These are phyloP conservation scores for Xanthoceras sorbifolium DNA, from an alignment of 345 rosid species.

Conservation along the genomic window DNA sequence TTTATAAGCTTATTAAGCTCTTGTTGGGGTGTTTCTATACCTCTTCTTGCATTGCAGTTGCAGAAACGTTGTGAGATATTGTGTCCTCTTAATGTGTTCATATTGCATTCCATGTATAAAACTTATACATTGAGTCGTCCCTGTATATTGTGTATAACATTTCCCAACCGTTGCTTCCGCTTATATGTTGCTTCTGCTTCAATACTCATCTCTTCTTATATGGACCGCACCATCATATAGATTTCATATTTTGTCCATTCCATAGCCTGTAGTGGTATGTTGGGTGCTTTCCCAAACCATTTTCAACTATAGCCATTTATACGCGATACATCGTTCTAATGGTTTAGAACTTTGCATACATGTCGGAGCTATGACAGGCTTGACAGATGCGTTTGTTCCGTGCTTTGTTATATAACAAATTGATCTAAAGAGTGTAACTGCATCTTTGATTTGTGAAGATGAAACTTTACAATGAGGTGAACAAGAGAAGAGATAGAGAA, in stretches of 20 bases:
- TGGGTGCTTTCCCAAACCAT: background rate
- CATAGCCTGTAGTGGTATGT: background rate
- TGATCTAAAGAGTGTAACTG: background rate
- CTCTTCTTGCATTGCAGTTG: background rate
- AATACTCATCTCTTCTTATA: background rate
- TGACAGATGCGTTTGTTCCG: background rate
- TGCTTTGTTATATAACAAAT: background rate
- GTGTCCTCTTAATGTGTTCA: background rate
- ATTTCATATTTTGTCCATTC: background rate
- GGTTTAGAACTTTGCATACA: background rate
- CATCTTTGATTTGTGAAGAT: background rate
- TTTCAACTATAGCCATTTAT: background rate
- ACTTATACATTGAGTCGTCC: background rate
- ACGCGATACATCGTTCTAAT: background rate
- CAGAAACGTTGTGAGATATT: conserved; percentile 9
- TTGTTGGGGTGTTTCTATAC: background rate
- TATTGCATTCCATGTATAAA: background rate
- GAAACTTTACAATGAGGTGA: too few relatives aligned
- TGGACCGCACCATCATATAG: background rate
- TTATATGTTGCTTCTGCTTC: background rate
- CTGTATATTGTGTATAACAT: background rate
- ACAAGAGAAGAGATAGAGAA: too few relatives aligned
- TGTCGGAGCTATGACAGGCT: background rate
- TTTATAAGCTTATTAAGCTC: background rate
- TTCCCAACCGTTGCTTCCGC: background rate